These are phyloP conservation scores for Rhizopus microsporus DNA, from an alignment of 371 early-diverging fungal genomes.

Conservation along the genomic window DNA sequence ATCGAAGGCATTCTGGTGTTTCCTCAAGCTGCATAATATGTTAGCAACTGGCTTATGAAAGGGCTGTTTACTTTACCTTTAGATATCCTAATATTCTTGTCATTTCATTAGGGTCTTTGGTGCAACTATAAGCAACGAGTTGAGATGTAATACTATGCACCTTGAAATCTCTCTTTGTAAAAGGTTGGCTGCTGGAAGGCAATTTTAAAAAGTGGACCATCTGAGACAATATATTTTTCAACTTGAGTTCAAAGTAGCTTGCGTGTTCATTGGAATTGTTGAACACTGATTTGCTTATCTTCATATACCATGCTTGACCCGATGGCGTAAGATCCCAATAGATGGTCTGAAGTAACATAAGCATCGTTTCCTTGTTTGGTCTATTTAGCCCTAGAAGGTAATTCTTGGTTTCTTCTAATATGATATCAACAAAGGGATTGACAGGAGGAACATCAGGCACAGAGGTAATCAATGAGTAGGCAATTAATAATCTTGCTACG, in stretches of 20 bases:
- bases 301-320: conserved; percentile 37
- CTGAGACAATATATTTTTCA: conserved; percentile 30
- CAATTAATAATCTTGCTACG: conserved; percentile 40
- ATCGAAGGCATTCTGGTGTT: conserved; percentile 42
- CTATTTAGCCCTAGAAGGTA: conserved; percentile 19
- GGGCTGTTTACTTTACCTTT: conserved; percentile 29
- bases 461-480: conserved; percentile 34
- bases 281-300: conserved; percentile 32
- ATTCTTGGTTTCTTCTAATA: conserved; percentile 47
- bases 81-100: conserved; percentile 33
- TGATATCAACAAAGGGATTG: conserved; percentile 45
- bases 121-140: conserved; percentile 38
- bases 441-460: conserved; percentile 28
- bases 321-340: conserved; percentile 43
- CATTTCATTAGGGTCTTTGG: conserved; percentile 30
- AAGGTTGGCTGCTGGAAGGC: conserved; percentile 37
- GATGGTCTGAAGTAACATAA: conserved; percentile 43
- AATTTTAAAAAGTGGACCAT: conserved; percentile 38
- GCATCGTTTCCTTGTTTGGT: conserved; percentile 46
- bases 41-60: neutral
- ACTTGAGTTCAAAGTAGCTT: conserved; percentile 38
- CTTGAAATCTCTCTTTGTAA: conserved; percentile 55
- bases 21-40: conserved; percentile 40
- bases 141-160: conserved; percentile 38
- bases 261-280: conserved; percentile 21